Evolutionary conservation across 2,329 filamentous ascomycete species (phyloP).

Genomic region (Ceratocystis cacaofunesta): DNA sequence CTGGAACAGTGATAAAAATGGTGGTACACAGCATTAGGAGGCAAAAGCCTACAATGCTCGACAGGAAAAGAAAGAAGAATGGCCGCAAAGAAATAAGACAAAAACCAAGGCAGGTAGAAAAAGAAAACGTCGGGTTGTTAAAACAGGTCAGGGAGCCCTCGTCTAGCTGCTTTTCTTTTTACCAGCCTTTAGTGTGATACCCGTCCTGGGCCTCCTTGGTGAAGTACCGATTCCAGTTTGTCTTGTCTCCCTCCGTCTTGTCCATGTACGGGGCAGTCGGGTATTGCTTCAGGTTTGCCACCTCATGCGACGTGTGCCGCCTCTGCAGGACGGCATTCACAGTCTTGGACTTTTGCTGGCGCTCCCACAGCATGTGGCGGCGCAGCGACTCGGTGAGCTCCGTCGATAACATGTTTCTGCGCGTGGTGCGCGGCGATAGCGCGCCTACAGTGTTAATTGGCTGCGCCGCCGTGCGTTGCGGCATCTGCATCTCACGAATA

Average conservation of each 20-base stretch:
- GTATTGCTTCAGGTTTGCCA: conserved; percentile 74
- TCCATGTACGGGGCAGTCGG: conserved; percentile 50
- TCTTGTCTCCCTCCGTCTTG: conserved; percentile 48
- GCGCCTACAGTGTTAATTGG: conserved; percentile 63
- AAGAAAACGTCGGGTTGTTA: not conserved
- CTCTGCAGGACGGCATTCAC: conserved; percentile 80
- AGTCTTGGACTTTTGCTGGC: conserved; percentile 83
- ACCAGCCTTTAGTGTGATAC: conserved; percentile 33
- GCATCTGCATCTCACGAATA: conserved; percentile 39
- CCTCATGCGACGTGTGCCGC: conserved; percentile 77
- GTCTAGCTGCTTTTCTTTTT: conserved; percentile 15
- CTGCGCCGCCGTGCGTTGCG: conserved; percentile 53
- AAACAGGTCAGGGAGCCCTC: not conserved
- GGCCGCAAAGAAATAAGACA: not conserved
- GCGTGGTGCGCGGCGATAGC: conserved; percentile 82
- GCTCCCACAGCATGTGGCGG: conserved; percentile 84
- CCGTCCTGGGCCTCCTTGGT: conserved; percentile 52
- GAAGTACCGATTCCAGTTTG: conserved; percentile 76
- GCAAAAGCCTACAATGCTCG: not conserved
- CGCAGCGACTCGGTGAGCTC: conserved; percentile 88
- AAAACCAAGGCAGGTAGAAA: not conserved
- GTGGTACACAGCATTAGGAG: conserved; percentile 1
- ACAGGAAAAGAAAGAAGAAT: not conserved
- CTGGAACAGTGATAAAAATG: conserved; percentile 8
- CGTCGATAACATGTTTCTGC: conserved; percentile 87